Evolutionary conservation across 2,329 filamentous ascomycete genomes (phyloP).

Genomic region (Curvularia sp.): DNA sequence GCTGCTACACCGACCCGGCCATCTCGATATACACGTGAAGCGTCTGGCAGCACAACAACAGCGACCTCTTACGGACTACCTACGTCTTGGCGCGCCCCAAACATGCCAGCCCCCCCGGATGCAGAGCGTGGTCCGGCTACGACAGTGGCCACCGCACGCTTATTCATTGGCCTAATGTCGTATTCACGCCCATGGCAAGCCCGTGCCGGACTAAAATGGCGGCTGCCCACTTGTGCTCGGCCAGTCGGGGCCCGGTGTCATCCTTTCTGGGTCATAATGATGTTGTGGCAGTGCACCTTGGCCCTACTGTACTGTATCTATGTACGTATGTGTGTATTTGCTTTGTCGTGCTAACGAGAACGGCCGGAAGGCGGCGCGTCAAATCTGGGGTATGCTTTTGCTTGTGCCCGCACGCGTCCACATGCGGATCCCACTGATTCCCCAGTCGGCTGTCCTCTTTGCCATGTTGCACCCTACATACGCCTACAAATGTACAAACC

Average conservation of each 20-base stretch:
- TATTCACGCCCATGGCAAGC: constrained; percentile 26
- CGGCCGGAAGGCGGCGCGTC: constrained; percentile 22
- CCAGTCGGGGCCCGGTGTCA: constrained; percentile 25
- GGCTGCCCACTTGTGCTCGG: constrained; percentile 21
- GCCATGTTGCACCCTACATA: neutral
- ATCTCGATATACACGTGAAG: too few species aligned
- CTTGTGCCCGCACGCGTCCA: too few species aligned
- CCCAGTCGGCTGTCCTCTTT: too few species aligned
- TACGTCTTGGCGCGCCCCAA: constrained; percentile 1
- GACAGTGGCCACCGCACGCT: constrained; percentile 20
- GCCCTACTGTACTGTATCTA: constrained; percentile 9
- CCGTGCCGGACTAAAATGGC: constrained; percentile 31
- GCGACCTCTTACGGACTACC: constrained; percentile 3
- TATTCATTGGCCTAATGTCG: constrained; percentile 26
- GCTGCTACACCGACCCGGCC: too few species aligned
- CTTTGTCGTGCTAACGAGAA: constrained; percentile 8
- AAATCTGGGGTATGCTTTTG: constrained; percentile 14
- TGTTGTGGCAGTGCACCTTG: constrained; percentile 32
- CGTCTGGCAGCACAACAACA: neutral
- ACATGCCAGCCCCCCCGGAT: constrained; percentile 15
- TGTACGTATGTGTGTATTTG: constrained; percentile 8
- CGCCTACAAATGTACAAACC: too few species aligned
- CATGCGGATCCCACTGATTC: neutral
- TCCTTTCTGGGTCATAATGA: constrained; percentile 26
- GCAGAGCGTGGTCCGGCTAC: constrained; percentile 16